phyloP scores from a whole-genome alignment of 805 yeast species.

The Zygotorulaspora chibaensis region DNA sequence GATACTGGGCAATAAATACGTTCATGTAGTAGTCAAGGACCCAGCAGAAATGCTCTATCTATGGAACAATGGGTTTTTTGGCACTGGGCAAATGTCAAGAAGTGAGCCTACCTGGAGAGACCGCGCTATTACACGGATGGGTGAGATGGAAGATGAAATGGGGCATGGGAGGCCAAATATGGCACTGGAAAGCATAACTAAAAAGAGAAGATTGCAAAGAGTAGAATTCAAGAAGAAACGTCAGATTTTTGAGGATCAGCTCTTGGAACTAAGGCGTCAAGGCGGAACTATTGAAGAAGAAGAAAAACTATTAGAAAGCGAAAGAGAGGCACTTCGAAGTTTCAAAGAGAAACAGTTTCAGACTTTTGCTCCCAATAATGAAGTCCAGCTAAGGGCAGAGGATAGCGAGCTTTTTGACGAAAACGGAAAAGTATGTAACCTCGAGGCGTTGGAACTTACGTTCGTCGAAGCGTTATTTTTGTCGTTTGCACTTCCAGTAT shows the following conservation, averaged over 20 bases:
- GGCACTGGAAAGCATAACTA: constrained; percentile 74
- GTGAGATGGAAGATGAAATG: constrained; percentile 31
- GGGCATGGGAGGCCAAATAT: constrained; percentile 20
- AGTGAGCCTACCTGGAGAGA: constrained; percentile 88
- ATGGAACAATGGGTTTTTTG: constrained; percentile 89
- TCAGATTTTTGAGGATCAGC: constrained; percentile 50
- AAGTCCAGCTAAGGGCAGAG: constrained; percentile 28
- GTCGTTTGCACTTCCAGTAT: constrained; percentile 49
- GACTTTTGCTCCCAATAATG: constrained; percentile 26
- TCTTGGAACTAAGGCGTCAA: constrained; percentile 39
- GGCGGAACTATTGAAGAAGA: constrained; percentile 35
- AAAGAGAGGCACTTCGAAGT: constrained; percentile 30
- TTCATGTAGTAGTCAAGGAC: constrained; percentile 37
- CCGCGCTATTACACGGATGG: constrained; percentile 57
- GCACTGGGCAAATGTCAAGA: constrained; percentile 84
- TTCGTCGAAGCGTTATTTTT: constrained; percentile 75
- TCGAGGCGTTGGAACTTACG: constrained; percentile 56
- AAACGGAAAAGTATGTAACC: constrained; percentile 24
- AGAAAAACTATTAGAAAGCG: constrained; percentile 28
- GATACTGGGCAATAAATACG: constrained; percentile 35
- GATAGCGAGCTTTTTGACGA: constrained; percentile 29
- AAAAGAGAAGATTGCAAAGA: constrained; percentile 65
- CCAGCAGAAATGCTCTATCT: constrained; percentile 48
- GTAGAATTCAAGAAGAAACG: constrained; percentile 67
- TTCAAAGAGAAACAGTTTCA: constrained; percentile 32